phyloP scores from a whole-genome alignment of 352 stramenopile species.

The Aphanomyces invadans region DNA sequence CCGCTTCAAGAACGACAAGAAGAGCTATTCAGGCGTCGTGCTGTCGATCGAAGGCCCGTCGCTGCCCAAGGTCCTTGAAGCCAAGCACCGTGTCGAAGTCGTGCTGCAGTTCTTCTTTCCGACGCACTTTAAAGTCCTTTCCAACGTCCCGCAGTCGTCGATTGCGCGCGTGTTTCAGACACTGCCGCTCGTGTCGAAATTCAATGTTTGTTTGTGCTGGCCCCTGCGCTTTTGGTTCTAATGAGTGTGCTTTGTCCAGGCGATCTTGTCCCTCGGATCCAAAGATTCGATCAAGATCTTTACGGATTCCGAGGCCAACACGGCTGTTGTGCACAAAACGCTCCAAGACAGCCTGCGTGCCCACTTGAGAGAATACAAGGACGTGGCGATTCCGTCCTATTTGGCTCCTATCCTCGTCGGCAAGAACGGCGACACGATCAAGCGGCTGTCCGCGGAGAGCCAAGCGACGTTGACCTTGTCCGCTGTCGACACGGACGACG shows the following conservation, averaged over 20 bases:
- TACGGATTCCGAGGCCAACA: slow-evolving; percentile 49
- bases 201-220: slow-evolving; percentile 28
- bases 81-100: slow-evolving; percentile 61
- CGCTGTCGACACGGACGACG: slow-evolving; percentile 7
- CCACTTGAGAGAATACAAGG: slow-evolving; percentile 64
- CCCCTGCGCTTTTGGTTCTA: background rate
- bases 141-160: slow-evolving; percentile 38
- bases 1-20: slow-evolving; percentile 38
- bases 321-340: slow-evolving; percentile 35
- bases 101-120: slow-evolving; percentile 74
- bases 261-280: slow-evolving; percentile 45
- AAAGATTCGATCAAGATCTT: slow-evolving; percentile 59
- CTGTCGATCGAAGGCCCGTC: slow-evolving; percentile 62
- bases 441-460: slow-evolving; percentile 53
- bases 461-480: slow-evolving; percentile 28
- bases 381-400: slow-evolving; percentile 52
- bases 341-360: slow-evolving; percentile 42
- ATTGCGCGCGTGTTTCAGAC: slow-evolving; percentile 57
- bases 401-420: slow-evolving; percentile 61
- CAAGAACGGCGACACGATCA: slow-evolving; percentile 71
- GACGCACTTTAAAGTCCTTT: slow-evolving; percentile 44
- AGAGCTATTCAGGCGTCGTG: slow-evolving; percentile 31
- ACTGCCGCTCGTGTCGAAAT: slow-evolving; percentile 45
- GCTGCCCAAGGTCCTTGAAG: slow-evolving; percentile 57
- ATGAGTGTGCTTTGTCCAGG: background rate